Base-by-base conservation (phyloP, 331 rosid species). In the Malus hybrid region DNA sequence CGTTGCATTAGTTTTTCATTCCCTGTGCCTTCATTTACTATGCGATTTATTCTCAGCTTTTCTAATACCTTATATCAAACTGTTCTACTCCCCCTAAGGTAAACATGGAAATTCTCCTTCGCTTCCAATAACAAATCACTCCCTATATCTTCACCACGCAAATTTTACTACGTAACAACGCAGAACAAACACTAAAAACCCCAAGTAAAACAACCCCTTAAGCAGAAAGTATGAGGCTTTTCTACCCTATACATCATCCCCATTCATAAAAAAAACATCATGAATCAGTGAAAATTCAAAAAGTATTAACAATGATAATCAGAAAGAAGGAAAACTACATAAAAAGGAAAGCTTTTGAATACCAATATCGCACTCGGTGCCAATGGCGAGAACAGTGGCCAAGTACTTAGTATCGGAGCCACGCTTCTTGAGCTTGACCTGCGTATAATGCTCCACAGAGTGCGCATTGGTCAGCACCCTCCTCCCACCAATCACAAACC, bases 391-490 rank as follows among this genome's bases (percentile, higher is more conserved):
- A 3, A 85, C 89, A 12, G 83, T 82, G 15, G 89, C 89, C 78
- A 85, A 79, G 72, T 82, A 85, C 85, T 85, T 85, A 0, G 86
- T 85, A 65, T 85, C 86, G 15, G 89, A 85, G 50, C 89, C 89
- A 27, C 89, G 84, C 81, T 85, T 85, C 79, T 85, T 85, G 61
- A 85, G 86, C 84, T 85, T 85, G 69, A 85, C 89, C 79, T 85
- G 89, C n/a, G 89, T 85, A 60, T 85, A 67, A 79, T 85, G 86
- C 86, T 82, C 86, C 65, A 85, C 89, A 0, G 89, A 85, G 64
- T 85, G 86, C 16, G 89, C 89, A 75, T 85, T 85, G 3, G 89
- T 85, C 20, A 85, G 85, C 44, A 85, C 86, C 55, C 89, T 85
- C 81, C 80, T 64, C 6, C 86, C 83, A 27, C 85, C 75, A 33